Percentiles rank a stretch among this genome's conserved stretches.
phyloP scores from a whole-genome alignment of 495 filamentous ascomycete species.

The Astrothelium macrocarpum region DNA sequence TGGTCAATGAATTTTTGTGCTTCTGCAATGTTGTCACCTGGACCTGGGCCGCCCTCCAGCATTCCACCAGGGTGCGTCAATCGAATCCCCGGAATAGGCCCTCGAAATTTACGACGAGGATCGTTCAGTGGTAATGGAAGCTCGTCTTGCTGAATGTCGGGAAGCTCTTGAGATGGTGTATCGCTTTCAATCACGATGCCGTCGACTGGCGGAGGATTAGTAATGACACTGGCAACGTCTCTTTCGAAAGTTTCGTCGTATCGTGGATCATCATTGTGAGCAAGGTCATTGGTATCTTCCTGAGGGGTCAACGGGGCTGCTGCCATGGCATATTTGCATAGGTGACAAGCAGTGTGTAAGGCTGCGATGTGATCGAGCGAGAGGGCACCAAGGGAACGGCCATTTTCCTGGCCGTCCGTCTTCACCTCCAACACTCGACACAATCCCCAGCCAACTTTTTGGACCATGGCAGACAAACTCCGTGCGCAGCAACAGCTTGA shows the following conservation, averaged over 20 bases:
- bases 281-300: neutral
- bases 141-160: constrained; percentile 18
- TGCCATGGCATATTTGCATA: neutral
- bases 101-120: constrained; percentile 25
- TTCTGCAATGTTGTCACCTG: constrained; percentile 21
- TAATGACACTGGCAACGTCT: neutral
- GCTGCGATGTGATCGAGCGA: too few species aligned
- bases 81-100: constrained; percentile 26
- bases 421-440: neutral
- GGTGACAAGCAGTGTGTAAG: neutral
- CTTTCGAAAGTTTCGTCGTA: constrained; percentile 1
- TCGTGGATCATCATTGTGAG: neutral
- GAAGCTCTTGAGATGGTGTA: constrained; percentile 4
- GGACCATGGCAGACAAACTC: constrained; percentile 83
- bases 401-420: neutral
- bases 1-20: constrained; percentile 23
- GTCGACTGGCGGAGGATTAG: neutral
- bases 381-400: neutral
- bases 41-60: constrained; percentile 30
- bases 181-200: neutral
- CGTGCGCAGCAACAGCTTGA: constrained; percentile 96
- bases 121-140: constrained; percentile 32
- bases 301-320: neutral
- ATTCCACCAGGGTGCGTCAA: constrained; percentile 32
- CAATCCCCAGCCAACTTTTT: neutral